Base-by-base conservation (phyloP, 108 stramenopile species). In the Cyclotella cryptica region DNA sequence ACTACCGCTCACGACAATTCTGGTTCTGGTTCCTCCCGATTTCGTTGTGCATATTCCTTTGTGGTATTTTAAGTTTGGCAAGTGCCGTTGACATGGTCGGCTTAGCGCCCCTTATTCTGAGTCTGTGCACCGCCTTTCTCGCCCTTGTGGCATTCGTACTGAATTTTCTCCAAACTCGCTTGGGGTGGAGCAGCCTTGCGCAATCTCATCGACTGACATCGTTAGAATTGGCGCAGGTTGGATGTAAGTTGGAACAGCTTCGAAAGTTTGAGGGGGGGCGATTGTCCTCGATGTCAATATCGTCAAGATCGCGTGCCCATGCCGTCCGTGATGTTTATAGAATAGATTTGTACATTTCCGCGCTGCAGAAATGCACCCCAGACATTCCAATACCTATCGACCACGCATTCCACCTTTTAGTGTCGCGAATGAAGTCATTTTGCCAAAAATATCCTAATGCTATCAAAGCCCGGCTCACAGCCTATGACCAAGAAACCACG, bases 21-120 rank as follows among this genome's bases (percentile, higher is more conserved):
- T 81, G 73, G 80, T 57, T 75, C 30, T 81, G 69, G 43, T 81
- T 75, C 69, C 45, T 66, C 21, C 80, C 80, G 42, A 81, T 75
- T 18, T 75, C 80, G 9, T 71, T 47, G 7, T 52, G 69, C 52
- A 75, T 81, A 30, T 70, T 49, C 24, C n/a, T 71, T 35, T 49
- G 60, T 26, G 67, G 53, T 13, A 22, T 81, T 10, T 49, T 81
- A 42, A 74, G 74, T 49, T 14, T 75, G n/a, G 69, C 69, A 3
- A 81, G 74, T 63, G 80, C 54, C 39, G 17, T 75, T 12, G 63
- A 66, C 24, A 63, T 71, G 7, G 24, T 10, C 24, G 69, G 39
- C 19, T 57, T 27, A 1, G 29, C 53, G 21, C 66, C 54, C 15
- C n/a, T 75, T 30, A 49, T 35, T 43, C 43, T 81, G 17, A 72